Conservation (phyloP, 2,329 filamentous ascomycete genomes). For the Apiospora rasikravindrae region DNA sequence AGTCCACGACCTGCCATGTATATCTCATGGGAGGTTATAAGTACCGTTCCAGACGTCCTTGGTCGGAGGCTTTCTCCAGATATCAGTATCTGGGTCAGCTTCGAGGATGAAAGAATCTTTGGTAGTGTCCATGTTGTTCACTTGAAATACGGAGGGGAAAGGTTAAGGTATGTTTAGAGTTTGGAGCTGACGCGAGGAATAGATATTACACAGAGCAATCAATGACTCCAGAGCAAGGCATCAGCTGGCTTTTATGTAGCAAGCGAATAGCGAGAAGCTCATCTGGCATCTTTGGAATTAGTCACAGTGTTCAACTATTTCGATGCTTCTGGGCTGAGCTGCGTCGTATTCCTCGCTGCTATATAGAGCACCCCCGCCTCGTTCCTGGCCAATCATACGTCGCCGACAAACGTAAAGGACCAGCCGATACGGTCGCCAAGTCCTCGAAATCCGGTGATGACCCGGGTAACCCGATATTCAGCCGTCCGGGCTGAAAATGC, state of each 20-base stretch:
- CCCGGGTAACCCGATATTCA: conserved; percentile 6
- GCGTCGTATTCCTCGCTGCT: conserved; percentile 1
- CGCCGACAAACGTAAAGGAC: background rate
- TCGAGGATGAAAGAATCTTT: conserved; percentile 46
- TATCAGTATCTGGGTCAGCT: conserved; percentile 57
- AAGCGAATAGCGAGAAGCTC: background rate
- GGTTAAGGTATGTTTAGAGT: background rate
- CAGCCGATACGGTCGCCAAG: background rate
- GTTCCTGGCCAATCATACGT: background rate
- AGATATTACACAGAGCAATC: background rate
- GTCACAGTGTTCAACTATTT: background rate
- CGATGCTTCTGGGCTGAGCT: conserved; percentile 1
- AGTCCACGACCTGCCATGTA: background rate
- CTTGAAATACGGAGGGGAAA: background rate
- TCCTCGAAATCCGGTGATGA: conserved; percentile 10
- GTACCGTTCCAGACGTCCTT: conserved; percentile 55
- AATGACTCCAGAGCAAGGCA: background rate
- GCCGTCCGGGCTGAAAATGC: background rate
- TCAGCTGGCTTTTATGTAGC: background rate
- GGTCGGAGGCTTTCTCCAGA: conserved; percentile 64
- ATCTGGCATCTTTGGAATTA: conserved; percentile 1
- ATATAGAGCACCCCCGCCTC: background rate
- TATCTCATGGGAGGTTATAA: background rate
- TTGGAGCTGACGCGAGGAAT: background rate
- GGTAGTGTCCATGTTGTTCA: conserved; percentile 18